Conservation (phyloP, 2,329 filamentous ascomycete species). For the Verticillium nonalfalfae region DNA sequence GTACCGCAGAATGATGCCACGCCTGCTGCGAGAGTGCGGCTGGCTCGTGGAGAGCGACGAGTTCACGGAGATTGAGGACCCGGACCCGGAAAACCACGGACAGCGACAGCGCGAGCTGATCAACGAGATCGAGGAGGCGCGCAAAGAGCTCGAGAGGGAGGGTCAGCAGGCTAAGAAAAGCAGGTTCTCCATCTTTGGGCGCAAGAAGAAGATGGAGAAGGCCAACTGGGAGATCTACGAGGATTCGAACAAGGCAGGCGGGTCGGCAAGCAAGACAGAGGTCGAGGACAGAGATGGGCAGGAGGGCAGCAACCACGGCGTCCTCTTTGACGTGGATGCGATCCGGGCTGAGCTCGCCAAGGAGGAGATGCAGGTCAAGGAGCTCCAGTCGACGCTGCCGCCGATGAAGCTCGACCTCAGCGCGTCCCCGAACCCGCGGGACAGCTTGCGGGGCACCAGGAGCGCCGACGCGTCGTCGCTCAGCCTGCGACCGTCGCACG, state of each 20-base stretch:
- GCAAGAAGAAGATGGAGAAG: conserved; percentile 69
- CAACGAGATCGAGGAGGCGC: conserved; percentile 91
- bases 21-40: conserved; percentile 76
- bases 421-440: conserved; percentile 19
- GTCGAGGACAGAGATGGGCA: conserved; percentile 39
- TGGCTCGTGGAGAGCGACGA: conserved; percentile 91
- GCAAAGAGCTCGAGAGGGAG: conserved; percentile 77
- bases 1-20: conserved; percentile 88
- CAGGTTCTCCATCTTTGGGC: conserved; percentile 71
- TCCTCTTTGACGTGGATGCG: conserved; percentile 93
- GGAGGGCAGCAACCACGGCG: conserved; percentile 49
- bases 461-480: conserved; percentile 33
- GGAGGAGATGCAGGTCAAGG: conserved; percentile 62
- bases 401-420: conserved; percentile 71
- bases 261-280: conserved; percentile 14
- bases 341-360: conserved; percentile 79
- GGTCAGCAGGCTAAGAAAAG: conserved; percentile 52
- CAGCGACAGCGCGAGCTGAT: conserved; percentile 88
- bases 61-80: conserved; percentile 94
- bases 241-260: conserved; percentile 44
- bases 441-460: conserved; percentile 35
- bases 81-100: conserved; percentile 88
- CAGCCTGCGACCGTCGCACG: conserved; percentile 17
- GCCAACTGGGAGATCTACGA: conserved; percentile 95
- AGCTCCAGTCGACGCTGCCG: conserved; percentile 82